Evolutionary conservation across 768 basidiomycete species (phyloP).

Genomic region (Lactifluus piperatus): DNA sequence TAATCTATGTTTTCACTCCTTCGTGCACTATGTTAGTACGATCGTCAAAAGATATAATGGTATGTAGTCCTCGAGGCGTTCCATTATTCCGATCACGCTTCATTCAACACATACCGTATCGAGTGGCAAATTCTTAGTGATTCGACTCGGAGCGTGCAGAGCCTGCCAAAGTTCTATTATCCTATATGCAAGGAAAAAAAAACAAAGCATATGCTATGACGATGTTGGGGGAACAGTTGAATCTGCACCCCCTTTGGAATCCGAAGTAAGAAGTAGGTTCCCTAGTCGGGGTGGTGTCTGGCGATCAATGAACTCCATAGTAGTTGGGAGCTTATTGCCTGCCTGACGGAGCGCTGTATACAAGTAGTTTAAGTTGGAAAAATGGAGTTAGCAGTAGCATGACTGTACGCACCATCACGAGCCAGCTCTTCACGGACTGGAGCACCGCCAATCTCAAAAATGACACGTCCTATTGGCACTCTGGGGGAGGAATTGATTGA

Average conservation of each 20-base stretch:
- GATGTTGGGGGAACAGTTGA: background rate
- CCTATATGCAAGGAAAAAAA: background rate
- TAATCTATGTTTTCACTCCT: background rate
- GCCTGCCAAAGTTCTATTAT: background rate
- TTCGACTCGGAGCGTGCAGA: background rate
- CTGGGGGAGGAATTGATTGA: slow-evolving; percentile 32
- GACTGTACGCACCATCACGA: slow-evolving; percentile 69
- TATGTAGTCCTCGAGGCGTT: no score
- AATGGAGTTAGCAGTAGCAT: background rate
- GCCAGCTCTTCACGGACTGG: slow-evolving; percentile 90
- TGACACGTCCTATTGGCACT: slow-evolving; percentile 79
- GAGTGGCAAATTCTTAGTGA: background rate
- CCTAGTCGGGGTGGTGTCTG: slow-evolving; percentile 67
- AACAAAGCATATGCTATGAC: slow-evolving; percentile 1
- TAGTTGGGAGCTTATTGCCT: slow-evolving; percentile 77
- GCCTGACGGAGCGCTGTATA: slow-evolving; percentile 74
- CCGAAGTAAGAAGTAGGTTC: slow-evolving; percentile 39
- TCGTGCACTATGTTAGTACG: no score
- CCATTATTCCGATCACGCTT: no score
- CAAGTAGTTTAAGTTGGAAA: background rate
- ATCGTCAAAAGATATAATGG: no score
- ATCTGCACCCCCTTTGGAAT: background rate
- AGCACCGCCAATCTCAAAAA: slow-evolving; percentile 88
- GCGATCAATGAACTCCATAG: slow-evolving; percentile 77
- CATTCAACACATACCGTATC: no score